Conservation (phyloP, 306 rosid genomes). For the Trifolium repens region DNA sequence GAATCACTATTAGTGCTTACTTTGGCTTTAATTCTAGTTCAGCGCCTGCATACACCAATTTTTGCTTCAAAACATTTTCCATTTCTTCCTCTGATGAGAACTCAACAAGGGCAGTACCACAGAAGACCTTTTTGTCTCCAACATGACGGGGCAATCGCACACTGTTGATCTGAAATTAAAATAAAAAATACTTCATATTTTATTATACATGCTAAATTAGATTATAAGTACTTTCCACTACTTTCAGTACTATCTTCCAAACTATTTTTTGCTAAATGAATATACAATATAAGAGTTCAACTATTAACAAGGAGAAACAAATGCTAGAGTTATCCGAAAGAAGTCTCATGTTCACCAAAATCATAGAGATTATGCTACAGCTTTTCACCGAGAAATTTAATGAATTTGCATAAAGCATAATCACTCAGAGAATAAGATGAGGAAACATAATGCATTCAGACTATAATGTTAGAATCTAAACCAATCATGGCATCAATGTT, state of each 20-base stretch:
- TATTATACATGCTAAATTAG: background rate
- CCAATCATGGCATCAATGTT: background rate
- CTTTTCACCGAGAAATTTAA: background rate
- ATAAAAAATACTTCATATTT: slow-evolving; percentile 15
- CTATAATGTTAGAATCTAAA: slow-evolving; percentile 14
- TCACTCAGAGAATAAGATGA: background rate
- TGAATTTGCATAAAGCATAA: background rate
- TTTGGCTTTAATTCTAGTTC: slow-evolving; percentile 70
- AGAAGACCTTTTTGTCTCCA: slow-evolving; percentile 68
- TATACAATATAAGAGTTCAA: slow-evolving; percentile 5
- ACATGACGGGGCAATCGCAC: slow-evolving; percentile 83
- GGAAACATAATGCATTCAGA: background rate
- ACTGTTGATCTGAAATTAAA: slow-evolving; percentile 66
- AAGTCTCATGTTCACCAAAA: background rate
- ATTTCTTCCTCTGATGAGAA: slow-evolving; percentile 75
- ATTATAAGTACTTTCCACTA: background rate
- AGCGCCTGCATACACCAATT: slow-evolving; percentile 61
- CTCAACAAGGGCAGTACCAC: slow-evolving; percentile 86
- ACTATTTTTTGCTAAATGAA: background rate
- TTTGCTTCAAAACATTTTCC: slow-evolving; percentile 53
- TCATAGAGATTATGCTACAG: background rate
- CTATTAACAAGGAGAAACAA: slow-evolving; percentile 1
- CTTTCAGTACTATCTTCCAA: background rate
- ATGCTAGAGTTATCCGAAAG: background rate
- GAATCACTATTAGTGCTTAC: slow-evolving; percentile 51